Evolutionary conservation across 768 basidiomycete genomes (phyloP).

Genomic region (Naganishia kalamii): DNA sequence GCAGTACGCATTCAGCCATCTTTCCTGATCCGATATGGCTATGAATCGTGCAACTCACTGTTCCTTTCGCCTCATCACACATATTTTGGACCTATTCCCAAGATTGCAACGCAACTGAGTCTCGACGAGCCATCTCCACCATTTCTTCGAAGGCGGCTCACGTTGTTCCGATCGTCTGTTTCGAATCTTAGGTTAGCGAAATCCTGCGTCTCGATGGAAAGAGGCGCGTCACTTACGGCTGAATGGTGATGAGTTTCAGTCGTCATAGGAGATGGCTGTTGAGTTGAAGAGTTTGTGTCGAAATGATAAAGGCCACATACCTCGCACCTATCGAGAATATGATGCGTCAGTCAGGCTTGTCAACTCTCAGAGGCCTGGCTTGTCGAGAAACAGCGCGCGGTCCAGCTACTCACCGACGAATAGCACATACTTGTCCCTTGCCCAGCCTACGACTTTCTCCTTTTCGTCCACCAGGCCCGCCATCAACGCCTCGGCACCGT

Average conservation of each 20-base stretch:
- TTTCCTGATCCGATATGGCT: no score
- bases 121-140: not conserved
- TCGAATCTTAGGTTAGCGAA: not conserved
- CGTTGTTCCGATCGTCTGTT: constrained; percentile 1
- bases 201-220: not conserved
- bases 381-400: no score
- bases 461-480: constrained; percentile 10
- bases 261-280: no score
- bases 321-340: not conserved
- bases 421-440: constrained; percentile 22
- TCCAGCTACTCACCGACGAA: constrained; percentile 26
- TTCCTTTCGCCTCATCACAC: constrained; percentile 1
- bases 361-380: not conserved
- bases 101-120: no score
- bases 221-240: constrained; percentile 5
- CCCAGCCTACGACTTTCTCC: constrained; percentile 17
- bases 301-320: no score
- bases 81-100: constrained; percentile 6
- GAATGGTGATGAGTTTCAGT: not conserved
- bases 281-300: no score
- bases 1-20: not conserved
- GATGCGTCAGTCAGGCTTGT: not conserved
- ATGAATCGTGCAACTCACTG: not conserved
- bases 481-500: constrained; percentile 8
- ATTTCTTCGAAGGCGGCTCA: no score